A percentile compares a stretch with the other conserved stretches of the same genome.
These are phyloP conservation scores for Xylariaceae sp. DNA, from an alignment of 2,329 filamentous ascomycete species.

Conservation along the genomic window DNA sequence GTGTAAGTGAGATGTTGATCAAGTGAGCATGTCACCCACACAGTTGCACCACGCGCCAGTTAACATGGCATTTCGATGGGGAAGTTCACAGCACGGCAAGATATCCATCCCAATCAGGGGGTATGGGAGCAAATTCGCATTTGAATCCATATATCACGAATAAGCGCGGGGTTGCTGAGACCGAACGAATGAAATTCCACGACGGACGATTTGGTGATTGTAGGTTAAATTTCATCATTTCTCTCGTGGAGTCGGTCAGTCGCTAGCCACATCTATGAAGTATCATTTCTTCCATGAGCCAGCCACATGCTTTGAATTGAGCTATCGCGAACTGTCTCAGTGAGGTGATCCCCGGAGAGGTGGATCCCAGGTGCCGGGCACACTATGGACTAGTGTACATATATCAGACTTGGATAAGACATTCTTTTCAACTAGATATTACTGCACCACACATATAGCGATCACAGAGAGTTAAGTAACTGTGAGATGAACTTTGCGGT, in stretches of 20 bases:
- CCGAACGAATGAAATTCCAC: constrained; percentile 18
- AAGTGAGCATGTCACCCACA: constrained; percentile 7
- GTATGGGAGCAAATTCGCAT: background rate
- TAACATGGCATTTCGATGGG: constrained; percentile 13
- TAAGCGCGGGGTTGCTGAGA: constrained; percentile 6
- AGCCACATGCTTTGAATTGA: too few species aligned
- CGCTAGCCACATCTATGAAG: background rate
- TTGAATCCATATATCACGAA: constrained; percentile 6
- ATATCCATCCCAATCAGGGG: constrained; percentile 7
- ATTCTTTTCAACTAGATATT: too few species aligned
- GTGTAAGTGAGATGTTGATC: constrained; percentile 10
- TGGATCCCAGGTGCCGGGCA: too few species aligned
- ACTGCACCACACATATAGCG: too few species aligned
- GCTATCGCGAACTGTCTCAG: too few species aligned
- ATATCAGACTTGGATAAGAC: too few species aligned
- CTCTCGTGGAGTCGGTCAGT: background rate
- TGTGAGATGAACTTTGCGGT: too few species aligned
- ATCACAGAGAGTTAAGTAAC: too few species aligned
- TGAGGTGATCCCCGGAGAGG: too few species aligned
- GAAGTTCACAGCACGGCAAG: constrained; percentile 1
- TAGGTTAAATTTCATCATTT: constrained; percentile 20
- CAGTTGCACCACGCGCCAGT: background rate
- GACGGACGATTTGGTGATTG: constrained; percentile 23
- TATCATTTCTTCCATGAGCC: too few species aligned
- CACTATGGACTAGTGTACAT: too few species aligned